These are phyloP conservation scores for Lasiodiplodia gonubiensis DNA, from an alignment of 2,329 filamentous ascomycete genomes.

Conservation along the genomic window DNA sequence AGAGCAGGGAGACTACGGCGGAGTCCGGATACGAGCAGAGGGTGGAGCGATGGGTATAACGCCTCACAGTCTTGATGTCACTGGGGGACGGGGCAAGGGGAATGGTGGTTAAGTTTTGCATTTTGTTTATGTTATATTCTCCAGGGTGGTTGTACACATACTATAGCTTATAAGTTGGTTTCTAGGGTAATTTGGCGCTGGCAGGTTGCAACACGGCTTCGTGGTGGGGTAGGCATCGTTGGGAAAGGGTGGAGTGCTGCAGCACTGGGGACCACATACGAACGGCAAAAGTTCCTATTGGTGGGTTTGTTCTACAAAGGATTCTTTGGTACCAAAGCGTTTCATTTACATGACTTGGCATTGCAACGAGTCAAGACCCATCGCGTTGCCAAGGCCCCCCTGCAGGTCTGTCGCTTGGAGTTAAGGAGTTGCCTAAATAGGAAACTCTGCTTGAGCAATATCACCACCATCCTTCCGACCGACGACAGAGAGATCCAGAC, in stretches of 20 bases:
- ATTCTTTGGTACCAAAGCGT: neutral
- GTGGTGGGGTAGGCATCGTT: too few relatives aligned
- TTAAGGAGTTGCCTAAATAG: neutral
- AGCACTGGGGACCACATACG: neutral
- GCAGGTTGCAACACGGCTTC: too few relatives aligned
- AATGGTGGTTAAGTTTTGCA: neutral
- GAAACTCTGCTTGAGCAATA: neutral
- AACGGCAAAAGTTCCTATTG: neutral
- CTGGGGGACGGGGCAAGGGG: neutral
- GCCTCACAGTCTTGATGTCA: neutral
- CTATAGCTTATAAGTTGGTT: too few relatives aligned
- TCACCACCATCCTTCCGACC: neutral
- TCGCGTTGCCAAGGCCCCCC: neutral
- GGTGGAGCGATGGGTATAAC: conserved; percentile 1
- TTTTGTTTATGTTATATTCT: neutral
- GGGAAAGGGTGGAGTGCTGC: too few relatives aligned
- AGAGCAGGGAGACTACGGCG: neutral
- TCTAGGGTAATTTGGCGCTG: too few relatives aligned
- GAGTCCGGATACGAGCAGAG: neutral
- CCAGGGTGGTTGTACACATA: neutral
- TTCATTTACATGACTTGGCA: neutral
- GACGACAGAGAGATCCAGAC: neutral
- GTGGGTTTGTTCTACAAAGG: neutral
- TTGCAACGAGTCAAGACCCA: neutral
- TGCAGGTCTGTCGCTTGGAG: neutral